Evolutionary conservation across 441 rosid species (phyloP), one percentile per base, ranked within the genome.

Genomic region (Erodium chrysanthum): DNA sequence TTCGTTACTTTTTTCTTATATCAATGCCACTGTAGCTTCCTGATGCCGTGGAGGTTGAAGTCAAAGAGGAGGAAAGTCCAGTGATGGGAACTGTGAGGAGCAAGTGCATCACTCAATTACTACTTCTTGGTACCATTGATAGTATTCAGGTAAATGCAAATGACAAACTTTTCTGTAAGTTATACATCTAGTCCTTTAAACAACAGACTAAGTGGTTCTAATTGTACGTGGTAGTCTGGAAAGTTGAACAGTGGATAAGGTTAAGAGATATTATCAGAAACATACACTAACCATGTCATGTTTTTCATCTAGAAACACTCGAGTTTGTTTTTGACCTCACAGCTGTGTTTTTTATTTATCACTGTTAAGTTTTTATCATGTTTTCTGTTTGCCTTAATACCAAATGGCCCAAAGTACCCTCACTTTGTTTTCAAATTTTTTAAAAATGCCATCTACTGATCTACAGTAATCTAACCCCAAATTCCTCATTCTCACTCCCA

Each of bases 51-150:
- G 98, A 85, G 81, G 79, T 86, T 31, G 92, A 85, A 64, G 64
- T 50, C 70, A 90, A 83, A 80, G 94, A 85, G 69, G 97, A 90
- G 83, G 85, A 81, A 78, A 83, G 88, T 78, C 91, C 98, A 68
- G 64, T 94, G 50, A 79, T 91, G 82, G 84, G 77, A 80, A 78
- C 87, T 68, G 79, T 95, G 71, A 86, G 99, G 84, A 96, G 97
- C 79, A 95, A 95, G 81, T 95, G 98, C 82, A 83, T 95, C 75
- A 95, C 99, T 68, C 98, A 95, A 42, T 74, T 95, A 69, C 80
- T 95, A 74, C 94, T 95, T 78, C 96, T 95, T 67, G 91, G 96
- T 74, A 95, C 98, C 70, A 86, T 95, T 73, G 89, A 92, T 76
- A 86, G 91, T 74, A 92, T 95, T 73, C 98, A 95, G 99, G 99